Conservation (phyloP, 495 filamentous ascomycete species). For the Neohortaea acidophila region DNA sequence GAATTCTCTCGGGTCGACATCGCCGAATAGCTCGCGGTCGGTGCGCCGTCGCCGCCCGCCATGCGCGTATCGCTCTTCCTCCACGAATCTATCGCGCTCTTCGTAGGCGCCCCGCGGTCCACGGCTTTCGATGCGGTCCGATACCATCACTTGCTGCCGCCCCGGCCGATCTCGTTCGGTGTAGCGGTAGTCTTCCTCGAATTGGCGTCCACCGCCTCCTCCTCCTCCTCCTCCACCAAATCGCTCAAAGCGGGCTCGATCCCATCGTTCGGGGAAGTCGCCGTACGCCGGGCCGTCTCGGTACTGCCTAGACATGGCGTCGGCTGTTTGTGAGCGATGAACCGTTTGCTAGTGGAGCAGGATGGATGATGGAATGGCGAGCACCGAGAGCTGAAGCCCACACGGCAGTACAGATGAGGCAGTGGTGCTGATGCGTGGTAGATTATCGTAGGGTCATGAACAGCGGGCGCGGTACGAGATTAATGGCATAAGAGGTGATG, state of each 20-base stretch:
- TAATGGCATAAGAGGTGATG: no score
- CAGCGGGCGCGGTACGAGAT: no score
- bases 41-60: conserved; percentile 13
- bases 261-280: conserved; percentile 25
- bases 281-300: conserved; percentile 21
- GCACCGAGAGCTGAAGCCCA: no score
- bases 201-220: conserved; percentile 20
- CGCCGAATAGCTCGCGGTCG: conserved; percentile 23
- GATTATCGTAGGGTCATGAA: no score
- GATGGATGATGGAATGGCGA: no score
- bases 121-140: conserved; percentile 21
- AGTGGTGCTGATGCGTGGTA: no score
- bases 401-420: no score
- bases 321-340: no score
- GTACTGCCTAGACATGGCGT: no score
- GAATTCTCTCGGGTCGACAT: conserved; percentile 22
- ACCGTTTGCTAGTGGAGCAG: no score
- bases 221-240: conserved; percentile 15
- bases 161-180: conserved; percentile 14
- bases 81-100: conserved; percentile 35
- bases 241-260: conserved; percentile 27
- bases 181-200: conserved; percentile 25
- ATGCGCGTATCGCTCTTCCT: conserved; percentile 42
- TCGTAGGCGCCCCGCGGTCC: conserved; percentile 27
- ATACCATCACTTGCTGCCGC: conserved; percentile 22